Evolutionary conservation across 2,329 filamentous ascomycete species (phyloP).

Genomic region (Phialocephala sp.): DNA sequence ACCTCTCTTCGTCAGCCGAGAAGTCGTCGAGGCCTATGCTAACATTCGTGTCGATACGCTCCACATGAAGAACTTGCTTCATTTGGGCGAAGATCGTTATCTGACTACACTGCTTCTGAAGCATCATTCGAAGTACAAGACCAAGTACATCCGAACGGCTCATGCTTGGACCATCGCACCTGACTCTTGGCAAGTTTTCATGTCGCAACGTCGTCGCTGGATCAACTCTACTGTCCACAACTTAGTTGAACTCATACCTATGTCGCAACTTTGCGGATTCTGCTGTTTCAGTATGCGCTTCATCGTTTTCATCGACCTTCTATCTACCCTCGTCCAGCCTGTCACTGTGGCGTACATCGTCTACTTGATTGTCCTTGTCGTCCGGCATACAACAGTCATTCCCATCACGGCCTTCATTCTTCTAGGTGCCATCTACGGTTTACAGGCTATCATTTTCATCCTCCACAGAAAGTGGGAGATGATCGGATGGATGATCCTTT

Average conservation of each 20-base stretch:
- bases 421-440: conserved; percentile 92
- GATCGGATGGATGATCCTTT: conserved; percentile 99
- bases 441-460: conserved; percentile 97
- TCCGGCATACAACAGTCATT: conserved; percentile 65
- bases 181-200: conserved; percentile 91
- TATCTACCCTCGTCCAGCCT: conserved; percentile 91
- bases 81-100: conserved; percentile 97
- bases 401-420: conserved; percentile 89
- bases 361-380: conserved; percentile 82
- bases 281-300: conserved; percentile 99
- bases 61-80: conserved; percentile 98
- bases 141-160: conserved; percentile 91
- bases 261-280: conserved; percentile 96
- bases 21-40: conserved; percentile 85
- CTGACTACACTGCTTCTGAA: conserved; percentile 94
- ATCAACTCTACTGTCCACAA: conserved; percentile 99
- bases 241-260: conserved; percentile 89
- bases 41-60: conserved; percentile 96
- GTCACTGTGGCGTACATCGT: conserved; percentile 88
- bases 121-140: conserved; percentile 93
- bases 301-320: conserved; percentile 90
- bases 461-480: conserved; percentile 98
- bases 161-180: conserved; percentile 98
- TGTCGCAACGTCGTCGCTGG: conserved; percentile 98
- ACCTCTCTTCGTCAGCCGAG: conserved; percentile 92